Evolutionary conservation across 371 early-diverging fungal species (phyloP), one percentile per base, ranked within the genome.

Genomic region (Choanephora cucurbitarum): DNA sequence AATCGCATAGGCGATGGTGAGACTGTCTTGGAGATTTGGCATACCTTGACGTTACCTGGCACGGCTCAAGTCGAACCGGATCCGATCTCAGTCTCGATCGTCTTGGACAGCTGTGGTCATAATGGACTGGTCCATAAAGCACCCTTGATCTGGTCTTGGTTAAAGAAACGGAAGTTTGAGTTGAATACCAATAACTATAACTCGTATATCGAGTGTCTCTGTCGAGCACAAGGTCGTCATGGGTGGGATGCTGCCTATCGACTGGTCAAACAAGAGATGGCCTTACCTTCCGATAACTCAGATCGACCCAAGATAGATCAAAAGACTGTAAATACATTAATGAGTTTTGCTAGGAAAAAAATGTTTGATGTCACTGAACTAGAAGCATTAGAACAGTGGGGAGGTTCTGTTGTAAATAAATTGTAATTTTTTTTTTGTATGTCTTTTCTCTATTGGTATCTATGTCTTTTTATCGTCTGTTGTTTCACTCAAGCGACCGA

Each of bases 181-280:
- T 47, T 74, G 1, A 73, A 76, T 32, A 66, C 68, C 34, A 76
- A 76, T 42, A 72, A 74, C 39, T 76, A 68, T 41, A 72, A 60
- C 22, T 76, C 80, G 1, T 79, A 72, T 47, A 66, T 79, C 7
- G 80, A 79, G 47, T 73, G 69, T 22, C 56, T 79, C 2, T 75
- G 79, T 52, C 64, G 79, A 39, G 40, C 34, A 24, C 52, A 49
- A 11, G 69, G 66, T 6, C 45, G 66, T 28, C 15, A 9, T 1
- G 73, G 71, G 0, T 77, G 70, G 70, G 69, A 77, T 21, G 46
- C 47, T 13, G 77, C 77, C 1, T 42, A 53, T 18, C 41, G 57
- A 2, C 44, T 69, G 9, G 55, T 59, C 0, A 37, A 50, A 15
- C 34, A 64, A 21, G 71, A 73, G 44, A 77, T 77, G 77, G 45